Base-by-base conservation (phyloP, 768 basidiomycete species). In the Zangia roseola region DNA sequence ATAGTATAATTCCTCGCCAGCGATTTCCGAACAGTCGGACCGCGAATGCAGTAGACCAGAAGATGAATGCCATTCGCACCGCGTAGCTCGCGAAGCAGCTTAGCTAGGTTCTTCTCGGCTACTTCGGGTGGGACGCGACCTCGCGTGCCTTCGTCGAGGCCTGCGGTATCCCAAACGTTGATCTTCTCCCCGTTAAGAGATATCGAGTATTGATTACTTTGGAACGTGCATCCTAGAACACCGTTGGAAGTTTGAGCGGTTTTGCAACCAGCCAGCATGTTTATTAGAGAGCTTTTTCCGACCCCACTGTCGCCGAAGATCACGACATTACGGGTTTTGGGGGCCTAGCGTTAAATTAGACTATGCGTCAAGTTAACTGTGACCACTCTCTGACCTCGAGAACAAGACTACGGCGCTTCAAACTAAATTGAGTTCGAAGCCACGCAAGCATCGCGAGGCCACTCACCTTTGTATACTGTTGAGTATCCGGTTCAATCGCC, bases 261-360 rank as follows among this genome's bases (percentile, higher is more conserved):
- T 10, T 65, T 50, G 5, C 39, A 14, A 23, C 65, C 68, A 24
- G 57, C 57, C 17, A 77, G 52, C 69, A 77, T 66, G 57, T 76
- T 77, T 40, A 77, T 57, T 2, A 77, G 51, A 3, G 71, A 72
- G 49, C 75, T 77, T 55, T 77, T 77, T 12, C 71, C 69, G 3
- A 69, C 52, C 14, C 75, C 75, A 4, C 68, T 67, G 37, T 75
- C 73, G 1, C 76, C 75, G 35, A 76, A 77, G 19, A 76, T 38
- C 14, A 76, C 61, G n/a, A 76, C 42, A 43, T 76, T 76, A 23
- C 52, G 60, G 23, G 16, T 19, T 28, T 49, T 50, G 4, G 24
- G 23, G 16, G 31, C 9, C 56, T 59, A 34, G 7, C 31, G 14
- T 31, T 31, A 16, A 1, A 24, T 59, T 14, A 31, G 30, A 10